Conservation (phyloP, 2,329 filamentous ascomycete genomes). For the Hymenoscyphus repandus region DNA sequence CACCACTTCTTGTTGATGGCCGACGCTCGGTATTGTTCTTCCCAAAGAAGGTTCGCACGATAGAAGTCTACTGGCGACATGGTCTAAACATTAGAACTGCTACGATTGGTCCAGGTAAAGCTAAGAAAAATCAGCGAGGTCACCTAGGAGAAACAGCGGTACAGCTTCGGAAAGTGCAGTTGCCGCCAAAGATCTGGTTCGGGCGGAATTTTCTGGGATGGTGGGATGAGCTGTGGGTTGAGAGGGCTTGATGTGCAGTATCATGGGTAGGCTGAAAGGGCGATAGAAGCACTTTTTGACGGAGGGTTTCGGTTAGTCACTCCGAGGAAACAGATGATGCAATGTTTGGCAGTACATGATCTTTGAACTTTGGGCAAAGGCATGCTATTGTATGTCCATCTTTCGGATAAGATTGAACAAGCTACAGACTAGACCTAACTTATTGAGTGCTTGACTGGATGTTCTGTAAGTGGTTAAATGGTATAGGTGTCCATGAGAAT, state of each 20-base stretch:
- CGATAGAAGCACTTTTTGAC: no score
- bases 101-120: neutral
- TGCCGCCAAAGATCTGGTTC: slow-evolving; percentile 10
- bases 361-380: no score
- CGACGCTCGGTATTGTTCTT: slow-evolving; percentile 11
- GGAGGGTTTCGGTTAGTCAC: no score
- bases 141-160: slow-evolving; percentile 4
- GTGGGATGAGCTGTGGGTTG: slow-evolving; percentile 7
- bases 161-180: slow-evolving; percentile 4
- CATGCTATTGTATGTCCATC: no score
- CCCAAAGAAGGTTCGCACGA: slow-evolving; percentile 5
- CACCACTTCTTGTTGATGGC: slow-evolving; percentile 17
- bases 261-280: no score
- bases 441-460: no score
- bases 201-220: slow-evolving; percentile 5
- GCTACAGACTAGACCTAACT: no score
- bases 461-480: no score
- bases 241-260: slow-evolving; percentile 3
- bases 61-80: slow-evolving; percentile 11
- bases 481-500: no score
- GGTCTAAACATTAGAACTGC: neutral
- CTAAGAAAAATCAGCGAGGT: neutral
- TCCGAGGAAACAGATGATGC: no score
- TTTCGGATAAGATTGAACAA: no score
- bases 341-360: no score